Evolutionary conservation across 2,329 filamentous ascomycete species (phyloP), one percentile per base, ranked within the genome.

Genomic region (Diaporthe sp.): DNA sequence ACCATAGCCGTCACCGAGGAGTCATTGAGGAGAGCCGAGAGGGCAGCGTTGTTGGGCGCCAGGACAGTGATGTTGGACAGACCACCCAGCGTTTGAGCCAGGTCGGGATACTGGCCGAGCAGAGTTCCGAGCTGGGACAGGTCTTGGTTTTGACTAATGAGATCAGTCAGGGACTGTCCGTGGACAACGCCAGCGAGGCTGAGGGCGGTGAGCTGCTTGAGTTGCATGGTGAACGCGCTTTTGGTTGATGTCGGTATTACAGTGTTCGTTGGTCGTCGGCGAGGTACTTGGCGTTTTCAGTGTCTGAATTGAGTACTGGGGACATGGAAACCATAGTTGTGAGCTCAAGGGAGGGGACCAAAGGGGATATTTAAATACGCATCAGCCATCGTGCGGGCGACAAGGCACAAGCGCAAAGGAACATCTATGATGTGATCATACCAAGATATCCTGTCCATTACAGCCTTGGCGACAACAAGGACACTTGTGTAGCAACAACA

Each of bases 11-110:
- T 77, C 3, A 81, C 81, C 1, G 63, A 32, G 2, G 82, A 77
- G 42, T 79, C 81, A 68, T 84, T 83, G 25, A 85, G 77, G 1
- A 85, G 75, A 9, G 79, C 80, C 50, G 83, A 82, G 37, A 87
- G 76, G 0, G 89, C 89, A 15, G 85, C 78, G 78, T 92, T 90
- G 79, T 83, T 87, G 0, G 90, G 90, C 0, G 90, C 90, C 8
- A 92, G 84, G 50, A 91, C 82, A 9, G 91, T 92, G 73, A 92
- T 83, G 78, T 92, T 90, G 19, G 78, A 77, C 5, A 85, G 81
- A 35, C 77, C 78, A 47, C 79, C 78, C 42, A 90, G 80, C 4
- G 81, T 74, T 15, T 78, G 53, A 19, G 85, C 73, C 25, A 88
- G 77, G 5, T 79, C 77, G 13, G 85, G 82, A 66, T 82, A 80